phyloP scores from a whole-genome alignment of 306 rosid species.

The Vicia sativa region DNA sequence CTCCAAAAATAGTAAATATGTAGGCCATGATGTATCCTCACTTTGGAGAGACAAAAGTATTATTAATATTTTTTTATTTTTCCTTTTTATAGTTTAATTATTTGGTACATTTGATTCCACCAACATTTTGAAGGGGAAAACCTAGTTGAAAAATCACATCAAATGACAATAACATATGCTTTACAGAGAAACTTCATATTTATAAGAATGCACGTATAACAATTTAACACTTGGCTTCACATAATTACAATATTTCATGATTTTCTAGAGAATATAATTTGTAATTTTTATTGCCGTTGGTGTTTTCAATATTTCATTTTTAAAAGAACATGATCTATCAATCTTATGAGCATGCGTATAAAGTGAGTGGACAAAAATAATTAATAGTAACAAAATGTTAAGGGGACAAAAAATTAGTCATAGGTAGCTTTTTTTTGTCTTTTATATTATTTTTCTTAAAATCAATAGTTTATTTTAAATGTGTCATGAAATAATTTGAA shows the following conservation, averaged over 20 bases:
- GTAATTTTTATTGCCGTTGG: constrained; percentile 5
- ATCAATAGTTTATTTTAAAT: constrained; percentile 28
- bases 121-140: constrained; percentile 33
- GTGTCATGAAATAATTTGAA: constrained; percentile 30
- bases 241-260: constrained; percentile 10
- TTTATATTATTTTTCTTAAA: constrained; percentile 18
- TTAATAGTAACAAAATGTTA: constrained; percentile 19
- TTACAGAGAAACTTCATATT: not conserved
- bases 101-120: constrained; percentile 54
- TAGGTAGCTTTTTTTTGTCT: constrained; percentile 29
- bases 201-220: constrained; percentile 7
- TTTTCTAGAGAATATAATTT: constrained; percentile 48
- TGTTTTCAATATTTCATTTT: constrained; percentile 39
- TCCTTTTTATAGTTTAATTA: constrained; percentile 28
- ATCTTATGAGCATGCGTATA: constrained; percentile 66
- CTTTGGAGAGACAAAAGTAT: constrained; percentile 62
- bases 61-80: constrained; percentile 36
- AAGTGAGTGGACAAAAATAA: constrained; percentile 58
- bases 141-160: constrained; percentile 43
- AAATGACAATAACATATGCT: constrained; percentile 16
- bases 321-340: constrained; percentile 33
- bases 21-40: constrained; percentile 52
- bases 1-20: constrained; percentile 50
- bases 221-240: constrained; percentile 16
- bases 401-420: constrained; percentile 35